These are phyloP conservation scores for Microascus cirrosus DNA, from an alignment of 2,329 filamentous ascomycete genomes.

Conservation along the genomic window DNA sequence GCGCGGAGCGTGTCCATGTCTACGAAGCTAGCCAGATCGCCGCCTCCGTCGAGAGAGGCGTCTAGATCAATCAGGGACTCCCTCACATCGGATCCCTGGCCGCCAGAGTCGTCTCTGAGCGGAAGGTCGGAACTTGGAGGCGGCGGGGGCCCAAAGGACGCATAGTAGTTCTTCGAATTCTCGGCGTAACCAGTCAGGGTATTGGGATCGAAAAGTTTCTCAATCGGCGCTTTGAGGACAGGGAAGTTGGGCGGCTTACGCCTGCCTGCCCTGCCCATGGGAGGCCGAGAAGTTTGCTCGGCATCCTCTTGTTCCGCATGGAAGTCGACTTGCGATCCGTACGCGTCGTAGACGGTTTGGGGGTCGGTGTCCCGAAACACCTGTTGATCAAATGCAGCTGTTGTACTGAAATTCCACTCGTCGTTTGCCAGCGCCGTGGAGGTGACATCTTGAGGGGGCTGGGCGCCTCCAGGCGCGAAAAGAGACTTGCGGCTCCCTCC, in stretches of 20 bases:
- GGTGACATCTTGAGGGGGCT: conserved; percentile 33
- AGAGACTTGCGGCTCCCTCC: conserved; percentile 60
- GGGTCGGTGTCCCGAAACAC: conserved; percentile 40
- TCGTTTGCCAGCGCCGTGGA: conserved; percentile 38
- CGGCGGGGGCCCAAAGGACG: conserved; percentile 18
- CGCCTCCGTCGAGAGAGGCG: conserved; percentile 42
- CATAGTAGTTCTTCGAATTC: conserved; percentile 51
- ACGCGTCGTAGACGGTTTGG: conserved; percentile 49
- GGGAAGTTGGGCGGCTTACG: conserved; percentile 46
- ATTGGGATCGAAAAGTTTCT: conserved; percentile 56
- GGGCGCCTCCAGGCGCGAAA: conserved; percentile 48
- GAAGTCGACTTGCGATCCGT: conserved; percentile 47
- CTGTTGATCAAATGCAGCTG: conserved; percentile 50
- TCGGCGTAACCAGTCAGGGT: conserved; percentile 54
- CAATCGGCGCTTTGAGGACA: conserved; percentile 45
- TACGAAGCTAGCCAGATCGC: conserved; percentile 44
- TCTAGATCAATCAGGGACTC: conserved; percentile 57
- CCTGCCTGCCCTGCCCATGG: conserved; percentile 36
- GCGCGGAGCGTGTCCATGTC: conserved; percentile 51
- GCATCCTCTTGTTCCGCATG: conserved; percentile 19
- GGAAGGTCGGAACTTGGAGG: conserved; percentile 42
- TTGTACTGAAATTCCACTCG: conserved; percentile 60
- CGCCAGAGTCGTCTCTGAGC: conserved; percentile 39
- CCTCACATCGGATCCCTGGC: conserved; percentile 29
- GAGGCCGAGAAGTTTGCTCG: conserved; percentile 39